A percentile compares a stretch with the other conserved stretches of the same genome.
Conservation (phyloP, 345 rosid species). For the Punica granatum region DNA sequence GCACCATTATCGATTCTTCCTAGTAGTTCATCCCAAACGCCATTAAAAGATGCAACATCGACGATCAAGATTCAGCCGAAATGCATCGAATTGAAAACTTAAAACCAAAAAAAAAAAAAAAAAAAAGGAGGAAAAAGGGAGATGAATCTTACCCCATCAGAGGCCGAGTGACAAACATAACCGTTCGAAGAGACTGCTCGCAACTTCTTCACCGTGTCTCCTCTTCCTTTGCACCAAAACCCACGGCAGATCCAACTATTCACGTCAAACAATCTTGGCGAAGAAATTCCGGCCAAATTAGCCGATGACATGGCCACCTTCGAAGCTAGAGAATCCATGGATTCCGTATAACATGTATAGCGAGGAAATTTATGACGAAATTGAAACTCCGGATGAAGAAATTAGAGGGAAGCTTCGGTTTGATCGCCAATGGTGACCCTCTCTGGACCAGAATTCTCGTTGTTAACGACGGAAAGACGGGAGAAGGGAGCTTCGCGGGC, state of each 20-base stretch:
- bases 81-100: background rate
- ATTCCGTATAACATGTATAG: background rate
- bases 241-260: conserved; percentile 2
- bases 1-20: background rate
- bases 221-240: conserved; percentile 13
- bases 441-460: background rate
- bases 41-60: background rate
- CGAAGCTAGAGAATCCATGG: conserved; percentile 24
- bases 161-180: conserved; percentile 29
- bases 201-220: conserved; percentile 11
- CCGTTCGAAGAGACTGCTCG: conserved; percentile 30
- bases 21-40: no score
- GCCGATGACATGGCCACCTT: conserved; percentile 20
- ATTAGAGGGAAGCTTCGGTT: background rate
- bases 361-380: background rate
- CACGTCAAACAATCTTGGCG: conserved; percentile 14
- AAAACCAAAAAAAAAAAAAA: background rate
- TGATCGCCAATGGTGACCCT: background rate
- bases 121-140: background rate
- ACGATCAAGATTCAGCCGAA: background rate
- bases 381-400: background rate
- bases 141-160: conserved; percentile 32
- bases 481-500: background rate
- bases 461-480: conserved; percentile 1
- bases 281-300: conserved; percentile 20